Evolutionary conservation across 495 filamentous ascomycete genomes (phyloP).

Genomic region (Endocarpon pusillum): DNA sequence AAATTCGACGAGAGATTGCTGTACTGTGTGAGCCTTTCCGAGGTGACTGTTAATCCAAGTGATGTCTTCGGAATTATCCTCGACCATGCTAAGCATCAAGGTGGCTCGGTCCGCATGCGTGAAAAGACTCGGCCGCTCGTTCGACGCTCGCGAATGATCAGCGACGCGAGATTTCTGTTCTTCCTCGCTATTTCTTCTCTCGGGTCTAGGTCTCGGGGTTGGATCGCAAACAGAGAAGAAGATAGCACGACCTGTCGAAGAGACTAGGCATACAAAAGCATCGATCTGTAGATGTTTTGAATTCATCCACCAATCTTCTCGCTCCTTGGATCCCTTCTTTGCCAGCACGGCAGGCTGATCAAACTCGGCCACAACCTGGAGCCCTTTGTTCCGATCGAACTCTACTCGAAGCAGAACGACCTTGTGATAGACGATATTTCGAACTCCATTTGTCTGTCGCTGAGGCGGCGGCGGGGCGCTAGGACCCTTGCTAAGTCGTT

Average conservation of each 20-base stretch:
- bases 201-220: conserved; percentile 4
- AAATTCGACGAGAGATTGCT: conserved; percentile 42
- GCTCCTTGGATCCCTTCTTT: conserved; percentile 14
- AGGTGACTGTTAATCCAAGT: conserved; percentile 16
- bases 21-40: conserved; percentile 15
- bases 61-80: conserved; percentile 11
- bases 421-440: conserved; percentile 16
- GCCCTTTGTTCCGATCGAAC: conserved; percentile 31
- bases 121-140: conserved; percentile 10
- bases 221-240: conserved; percentile 40
- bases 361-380: conserved; percentile 38
- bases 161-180: no score
- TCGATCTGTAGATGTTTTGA: conserved; percentile 38
- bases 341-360: conserved; percentile 29
- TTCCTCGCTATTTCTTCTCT: no score
- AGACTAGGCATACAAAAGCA: conserved; percentile 41
- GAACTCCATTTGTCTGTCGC: conserved; percentile 13
- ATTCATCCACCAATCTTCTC: conserved; percentile 42
- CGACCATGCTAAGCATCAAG: conserved; percentile 8
- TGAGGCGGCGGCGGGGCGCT: conserved; percentile 2
- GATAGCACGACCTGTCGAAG: conserved; percentile 23
- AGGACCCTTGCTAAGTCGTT: conserved; percentile 8
- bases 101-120: conserved; percentile 3
- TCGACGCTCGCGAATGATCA: no score
- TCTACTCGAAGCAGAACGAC: conserved; percentile 5